phyloP scores from a whole-genome alignment of 495 filamentous ascomycete genomes.

The Neohortaea acidophila region DNA sequence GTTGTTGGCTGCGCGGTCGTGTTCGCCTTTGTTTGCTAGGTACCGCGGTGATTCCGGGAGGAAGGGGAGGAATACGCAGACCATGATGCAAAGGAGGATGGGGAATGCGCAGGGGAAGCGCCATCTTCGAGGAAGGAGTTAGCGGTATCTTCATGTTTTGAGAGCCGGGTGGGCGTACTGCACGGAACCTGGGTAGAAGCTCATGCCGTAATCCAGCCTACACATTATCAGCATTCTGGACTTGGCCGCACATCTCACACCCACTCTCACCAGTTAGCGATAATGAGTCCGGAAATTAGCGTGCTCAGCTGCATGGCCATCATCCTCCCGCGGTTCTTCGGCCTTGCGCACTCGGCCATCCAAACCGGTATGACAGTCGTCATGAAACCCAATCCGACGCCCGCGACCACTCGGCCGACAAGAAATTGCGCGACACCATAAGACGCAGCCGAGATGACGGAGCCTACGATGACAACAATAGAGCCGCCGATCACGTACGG shows the following conservation, averaged over 20 bases:
- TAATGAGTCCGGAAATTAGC: no score
- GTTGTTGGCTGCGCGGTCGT: conserved; percentile 3
- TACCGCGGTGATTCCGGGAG: conserved; percentile 15
- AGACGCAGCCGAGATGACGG: conserved; percentile 6
- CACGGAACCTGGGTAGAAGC: conserved; percentile 7
- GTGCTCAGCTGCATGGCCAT: conserved; percentile 15
- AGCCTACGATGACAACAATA: conserved; percentile 11
- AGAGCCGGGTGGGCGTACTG: no score
- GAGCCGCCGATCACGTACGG: conserved; percentile 13
- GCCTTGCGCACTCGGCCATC: conserved; percentile 12
- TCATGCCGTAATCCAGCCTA: conserved; percentile 18
- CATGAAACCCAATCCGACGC: conserved; percentile 14
- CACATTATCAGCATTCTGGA: no score
- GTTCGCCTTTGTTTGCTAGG: conserved; percentile 4
- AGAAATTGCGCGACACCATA: conserved; percentile 14
- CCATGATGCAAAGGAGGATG: conserved; percentile 12
- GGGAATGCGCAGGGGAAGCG: conserved; percentile 14
- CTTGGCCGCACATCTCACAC: no score
- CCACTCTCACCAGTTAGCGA: no score
- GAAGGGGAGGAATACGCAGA: conserved; percentile 8
- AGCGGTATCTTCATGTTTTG: conserved; percentile 17
- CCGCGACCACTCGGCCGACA: conserved; percentile 14
- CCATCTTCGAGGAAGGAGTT: no score
- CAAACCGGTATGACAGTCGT: conserved; percentile 15
- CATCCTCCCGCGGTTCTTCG: conserved; percentile 12